phyloP scores from a whole-genome alignment of 176 grass and related monocot genomes.

The Zoysia japonica region DNA sequence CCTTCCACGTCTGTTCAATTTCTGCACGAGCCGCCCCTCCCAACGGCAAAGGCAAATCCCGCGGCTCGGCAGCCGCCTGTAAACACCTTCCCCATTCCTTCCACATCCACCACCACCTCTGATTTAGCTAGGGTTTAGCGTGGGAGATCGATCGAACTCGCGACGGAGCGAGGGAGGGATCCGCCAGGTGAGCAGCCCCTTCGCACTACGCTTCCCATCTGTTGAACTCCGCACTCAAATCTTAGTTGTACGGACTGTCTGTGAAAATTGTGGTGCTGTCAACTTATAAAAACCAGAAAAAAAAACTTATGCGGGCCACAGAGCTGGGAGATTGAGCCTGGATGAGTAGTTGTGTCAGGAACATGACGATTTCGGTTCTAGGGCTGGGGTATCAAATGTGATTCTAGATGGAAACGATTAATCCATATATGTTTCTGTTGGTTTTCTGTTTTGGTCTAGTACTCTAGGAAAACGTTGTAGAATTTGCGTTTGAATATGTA shows the following conservation, averaged over 20 bases:
- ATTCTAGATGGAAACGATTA: background rate
- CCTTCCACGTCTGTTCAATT: too few relatives aligned
- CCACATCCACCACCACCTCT: background rate
- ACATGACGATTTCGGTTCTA: background rate
- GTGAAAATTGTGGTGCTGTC: background rate
- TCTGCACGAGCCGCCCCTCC: too few relatives aligned
- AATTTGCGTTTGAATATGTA: background rate
- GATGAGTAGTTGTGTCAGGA: background rate
- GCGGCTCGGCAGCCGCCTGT: too few relatives aligned
- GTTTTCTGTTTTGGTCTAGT: background rate
- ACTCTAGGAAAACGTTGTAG: background rate
- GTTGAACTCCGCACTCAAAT: background rate
- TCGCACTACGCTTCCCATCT: background rate
- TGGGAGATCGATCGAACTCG: background rate
- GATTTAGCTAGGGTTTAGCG: constrained; percentile 28
- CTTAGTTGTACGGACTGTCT: background rate
- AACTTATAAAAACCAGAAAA: background rate
- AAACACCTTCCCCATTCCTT: background rate
- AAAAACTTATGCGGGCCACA: too few relatives aligned
- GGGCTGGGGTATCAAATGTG: background rate
- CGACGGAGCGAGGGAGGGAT: background rate
- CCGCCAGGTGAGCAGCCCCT: constrained; percentile 2
- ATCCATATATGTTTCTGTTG: background rate
- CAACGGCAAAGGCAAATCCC: too few relatives aligned
- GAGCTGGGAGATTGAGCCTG: background rate